phyloP scores from a whole-genome alignment of 2,329 filamentous ascomycete genomes.

The Colletotrichum melonis region DNA sequence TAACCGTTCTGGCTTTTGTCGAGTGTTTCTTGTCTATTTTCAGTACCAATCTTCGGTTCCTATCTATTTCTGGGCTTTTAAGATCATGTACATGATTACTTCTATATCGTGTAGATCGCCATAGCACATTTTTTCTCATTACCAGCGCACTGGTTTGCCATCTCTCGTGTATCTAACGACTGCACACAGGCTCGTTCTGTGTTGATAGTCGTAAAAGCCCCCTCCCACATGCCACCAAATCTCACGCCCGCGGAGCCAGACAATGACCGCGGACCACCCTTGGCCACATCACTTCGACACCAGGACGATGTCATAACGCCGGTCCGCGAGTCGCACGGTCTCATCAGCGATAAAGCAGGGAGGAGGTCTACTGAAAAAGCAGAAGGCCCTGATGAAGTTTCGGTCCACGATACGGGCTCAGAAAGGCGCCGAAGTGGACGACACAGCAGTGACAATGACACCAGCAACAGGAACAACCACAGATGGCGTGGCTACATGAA shows the following conservation, averaged over 20 bases:
- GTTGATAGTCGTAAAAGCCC: neutral
- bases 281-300: neutral
- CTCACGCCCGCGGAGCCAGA: neutral
- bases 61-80: neutral
- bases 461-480: neutral
- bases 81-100: neutral
- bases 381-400: neutral
- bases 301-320: constrained; percentile 16
- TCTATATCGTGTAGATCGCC: neutral
- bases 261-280: neutral
- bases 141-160: too few species aligned
- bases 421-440: neutral
- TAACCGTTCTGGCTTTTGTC: neutral
- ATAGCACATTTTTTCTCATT: neutral
- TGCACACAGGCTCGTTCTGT: neutral
- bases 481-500: constrained; percentile 41
- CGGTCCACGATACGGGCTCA: neutral
- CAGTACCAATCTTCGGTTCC: neutral
- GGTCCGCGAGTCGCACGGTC: neutral
- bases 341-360: neutral
- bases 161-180: neutral
- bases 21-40: neutral
- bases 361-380: neutral
- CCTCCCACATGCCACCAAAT: neutral
- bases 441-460: neutral